Evolutionary conservation across 2,329 filamentous ascomycete genomes (phyloP).

Genomic region (Graphiopsis chlorocephala): DNA sequence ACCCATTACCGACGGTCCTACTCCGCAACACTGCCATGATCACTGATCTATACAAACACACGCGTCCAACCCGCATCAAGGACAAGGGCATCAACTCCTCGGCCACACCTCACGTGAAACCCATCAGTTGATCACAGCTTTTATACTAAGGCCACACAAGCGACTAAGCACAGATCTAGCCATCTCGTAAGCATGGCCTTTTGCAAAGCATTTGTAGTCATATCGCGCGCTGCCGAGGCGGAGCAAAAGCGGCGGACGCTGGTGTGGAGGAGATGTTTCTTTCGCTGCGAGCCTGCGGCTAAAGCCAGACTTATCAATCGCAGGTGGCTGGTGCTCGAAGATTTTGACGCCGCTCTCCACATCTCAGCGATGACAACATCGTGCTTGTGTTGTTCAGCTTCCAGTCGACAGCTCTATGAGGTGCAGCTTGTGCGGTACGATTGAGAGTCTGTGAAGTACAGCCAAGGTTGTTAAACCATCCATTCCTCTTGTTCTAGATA

Average conservation of each 20-base stretch:
- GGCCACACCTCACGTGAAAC: not conserved
- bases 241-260: slow-evolving; percentile 3
- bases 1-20: not conserved
- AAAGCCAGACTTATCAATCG: slow-evolving; percentile 4
- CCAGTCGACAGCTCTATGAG: not conserved
- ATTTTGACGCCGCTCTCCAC: not conserved
- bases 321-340: slow-evolving; percentile 1
- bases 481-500: not conserved
- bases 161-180: not conserved
- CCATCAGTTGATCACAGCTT: slow-evolving; percentile 4
- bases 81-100: not conserved
- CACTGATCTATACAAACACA: not conserved
- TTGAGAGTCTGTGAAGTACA: not conserved
- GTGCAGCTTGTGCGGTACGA: not conserved
- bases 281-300: slow-evolving; percentile 8
- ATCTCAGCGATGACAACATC: not conserved
- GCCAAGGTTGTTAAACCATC: not conserved
- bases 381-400: too few relatives aligned
- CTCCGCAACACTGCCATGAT: not conserved
- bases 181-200: not conserved
- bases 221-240: not conserved
- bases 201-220: not conserved
- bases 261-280: not conserved
- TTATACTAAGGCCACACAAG: not conserved
- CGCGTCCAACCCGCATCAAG: not conserved